These are phyloP conservation scores for Serendipita sp. DNA, from an alignment of 768 basidiomycete genomes.

Conservation along the genomic window DNA sequence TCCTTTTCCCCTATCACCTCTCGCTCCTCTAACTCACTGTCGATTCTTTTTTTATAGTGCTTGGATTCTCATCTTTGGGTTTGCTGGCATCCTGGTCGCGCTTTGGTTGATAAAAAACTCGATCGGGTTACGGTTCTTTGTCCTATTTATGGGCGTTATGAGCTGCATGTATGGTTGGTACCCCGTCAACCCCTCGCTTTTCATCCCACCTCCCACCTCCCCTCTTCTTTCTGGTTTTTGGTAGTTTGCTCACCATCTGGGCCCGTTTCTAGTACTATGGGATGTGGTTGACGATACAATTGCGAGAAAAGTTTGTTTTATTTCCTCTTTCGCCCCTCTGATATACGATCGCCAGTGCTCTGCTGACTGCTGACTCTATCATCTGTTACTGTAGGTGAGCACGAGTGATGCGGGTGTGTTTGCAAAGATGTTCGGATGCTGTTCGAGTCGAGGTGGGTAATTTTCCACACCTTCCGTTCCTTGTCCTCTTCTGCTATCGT, in stretches of 20 bases:
- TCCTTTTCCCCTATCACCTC: background rate
- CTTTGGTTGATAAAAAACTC: constrained; percentile 75
- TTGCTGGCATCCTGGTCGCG: constrained; percentile 60
- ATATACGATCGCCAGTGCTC: too few species aligned
- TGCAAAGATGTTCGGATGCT: constrained; percentile 67
- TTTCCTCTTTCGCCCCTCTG: background rate
- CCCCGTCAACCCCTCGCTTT: constrained; percentile 27
- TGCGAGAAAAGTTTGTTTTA: constrained; percentile 33
- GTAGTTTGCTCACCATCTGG: too few species aligned
- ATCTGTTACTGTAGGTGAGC: constrained; percentile 33
- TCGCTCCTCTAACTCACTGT: too few species aligned
- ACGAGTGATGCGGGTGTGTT: constrained; percentile 78
- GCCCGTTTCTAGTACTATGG: background rate
- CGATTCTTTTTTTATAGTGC: constrained; percentile 28
- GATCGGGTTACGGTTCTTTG: constrained; percentile 60
- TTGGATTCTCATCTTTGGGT: constrained; percentile 61
- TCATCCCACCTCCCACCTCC: background rate
- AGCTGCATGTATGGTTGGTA: constrained; percentile 75
- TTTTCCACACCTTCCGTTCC: background rate
- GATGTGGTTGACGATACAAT: constrained; percentile 56
- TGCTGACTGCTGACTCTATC: too few species aligned
- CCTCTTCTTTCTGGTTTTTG: background rate
- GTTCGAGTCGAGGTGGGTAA: constrained; percentile 51
- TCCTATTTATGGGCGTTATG: constrained; percentile 76
- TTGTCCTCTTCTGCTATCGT: too few species aligned